Base-by-base conservation (phyloP, 1,139 yeast species). In the Sugiyamaella castrensis region DNA sequence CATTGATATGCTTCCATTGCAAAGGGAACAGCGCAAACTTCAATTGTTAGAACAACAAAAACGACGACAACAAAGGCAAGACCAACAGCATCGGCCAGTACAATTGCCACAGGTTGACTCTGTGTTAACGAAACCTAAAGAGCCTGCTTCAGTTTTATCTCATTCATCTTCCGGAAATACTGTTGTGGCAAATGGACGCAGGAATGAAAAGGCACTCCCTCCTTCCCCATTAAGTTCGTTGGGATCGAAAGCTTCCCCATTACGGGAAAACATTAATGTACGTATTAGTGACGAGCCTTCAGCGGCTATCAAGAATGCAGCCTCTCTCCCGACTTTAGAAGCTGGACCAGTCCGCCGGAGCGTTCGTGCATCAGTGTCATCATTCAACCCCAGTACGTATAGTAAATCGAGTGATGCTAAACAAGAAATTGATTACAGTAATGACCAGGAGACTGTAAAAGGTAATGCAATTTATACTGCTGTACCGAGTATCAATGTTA, bases 151-250 rank as follows among this genome's bases (percentile, higher is more conserved):
- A 29, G 34, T 37, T 15, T 27, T 50, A 15, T 50, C 53, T 2
- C 50, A 50, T 32, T 50, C 53, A 10, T 50, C 53, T 2, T 50
- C 53, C 5, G 53, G 50, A 6, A 42, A 50, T 41, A 50, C 53
- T 11, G 47, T 47, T 13, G 37, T 37, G 8, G 37, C 36, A 4
- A 30, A 32, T 8, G 45, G 45, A 33, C 10, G 30, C 6, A 30
- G 27, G 12, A 38, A 7, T 15, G 29, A 31, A 37, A 30, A 8
- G 13, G 13, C 32, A 4, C 29, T 30, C 10, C 37, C 12, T 13
- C 37, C 43, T 9, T 39, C 48, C 2, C 40, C 40, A 7, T 19
- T 39, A n/a, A 39, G 44, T 24, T 45, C 45, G 10, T 26, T 34
- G 15, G 34, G 34, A 26, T 32, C 45, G 11, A 34, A 13, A 11